Base-by-base conservation (phyloP, 495 filamentous ascomycete genomes). In the Collariella sp. region DNA sequence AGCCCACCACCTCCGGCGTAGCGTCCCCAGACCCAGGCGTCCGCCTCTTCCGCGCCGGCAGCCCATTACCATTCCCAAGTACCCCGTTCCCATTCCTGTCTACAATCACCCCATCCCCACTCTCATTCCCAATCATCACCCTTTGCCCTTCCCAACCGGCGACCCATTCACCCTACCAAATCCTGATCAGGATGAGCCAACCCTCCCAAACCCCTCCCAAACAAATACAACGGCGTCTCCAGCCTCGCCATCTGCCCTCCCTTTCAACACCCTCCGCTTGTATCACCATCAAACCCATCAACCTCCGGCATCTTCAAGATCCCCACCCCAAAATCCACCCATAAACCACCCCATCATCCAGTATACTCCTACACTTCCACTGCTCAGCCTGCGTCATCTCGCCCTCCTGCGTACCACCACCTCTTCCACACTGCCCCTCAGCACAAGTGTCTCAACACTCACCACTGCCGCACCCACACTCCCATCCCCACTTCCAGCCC, bases 381-480 rank as follows among this genome's bases (percentile, higher is more conserved):
- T 67, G 85, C 63, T 96, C 90, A 5, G 79, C 78, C 19, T 80
- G 79, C 0, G 85, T 85, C 88, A 97, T 95, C 19, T 82, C 75
- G 44, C 83, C 80, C 86, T 69, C 5, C 90, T 79, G 36, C 82
- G 70, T 0, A 93, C 72, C 68, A 97, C 93, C 19, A 82, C 79
- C 64, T 96, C 89, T 59, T 97, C 91, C 2, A 96, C 76, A 5
- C 87, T 95, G 36, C 81, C 84, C 41, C 79, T 74, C n/a, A 93
- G 66, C 0, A 91, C 87, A 1, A 97, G 75, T 0, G 89, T 97
- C 68, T 96, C 89, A 7, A 95, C 91, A 9, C 80, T 82, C 0
- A 96, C 93, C 0, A n/a, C n/a, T n/a, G n/a, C n/a, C n/a, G n/a
- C n/a, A n/a, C n/a, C n/a, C n/a, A n/a, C n/a, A n/a, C n/a, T n/a